Conservation (phyloP, 148 eudicot genomes). For the Cornus florida region DNA sequence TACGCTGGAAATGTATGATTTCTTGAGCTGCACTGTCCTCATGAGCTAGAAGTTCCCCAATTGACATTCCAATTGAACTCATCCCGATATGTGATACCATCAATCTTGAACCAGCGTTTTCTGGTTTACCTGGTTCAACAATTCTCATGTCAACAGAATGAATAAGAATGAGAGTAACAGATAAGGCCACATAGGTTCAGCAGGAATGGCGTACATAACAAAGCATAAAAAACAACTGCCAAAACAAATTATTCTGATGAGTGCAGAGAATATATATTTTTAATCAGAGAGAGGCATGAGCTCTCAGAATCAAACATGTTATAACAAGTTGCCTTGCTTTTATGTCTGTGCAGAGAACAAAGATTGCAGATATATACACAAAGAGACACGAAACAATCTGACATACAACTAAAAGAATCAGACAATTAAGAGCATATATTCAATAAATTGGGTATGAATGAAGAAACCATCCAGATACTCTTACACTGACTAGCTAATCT, state of each 20-base stretch:
- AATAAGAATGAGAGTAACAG: conserved; percentile 2
- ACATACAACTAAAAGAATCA: background rate
- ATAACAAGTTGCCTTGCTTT: background rate
- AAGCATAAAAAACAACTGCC: background rate
- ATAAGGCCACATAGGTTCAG: background rate
- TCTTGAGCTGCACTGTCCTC: conserved; percentile 30
- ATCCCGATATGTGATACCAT: conserved; percentile 35
- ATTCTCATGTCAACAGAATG: conserved; percentile 7
- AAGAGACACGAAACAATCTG: background rate
- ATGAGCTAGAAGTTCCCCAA: conserved; percentile 36
- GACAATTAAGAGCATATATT: background rate
- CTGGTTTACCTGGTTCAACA: conserved; percentile 28
- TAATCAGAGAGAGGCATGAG: background rate
- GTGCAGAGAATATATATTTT: background rate
- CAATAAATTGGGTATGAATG: too few species aligned
- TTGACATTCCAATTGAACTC: conserved; percentile 46
- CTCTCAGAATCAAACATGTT: background rate
- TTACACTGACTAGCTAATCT: background rate
- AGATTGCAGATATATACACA: background rate
- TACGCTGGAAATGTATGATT: conserved; percentile 38
- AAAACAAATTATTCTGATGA: background rate
- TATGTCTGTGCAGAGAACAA: background rate
- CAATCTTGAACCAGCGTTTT: conserved; percentile 23
- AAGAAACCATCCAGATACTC: too few species aligned
- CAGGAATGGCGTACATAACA: background rate